Base-by-base conservation (phyloP, 768 basidiomycete genomes). In the Cystofilobasidium macerans region DNA sequence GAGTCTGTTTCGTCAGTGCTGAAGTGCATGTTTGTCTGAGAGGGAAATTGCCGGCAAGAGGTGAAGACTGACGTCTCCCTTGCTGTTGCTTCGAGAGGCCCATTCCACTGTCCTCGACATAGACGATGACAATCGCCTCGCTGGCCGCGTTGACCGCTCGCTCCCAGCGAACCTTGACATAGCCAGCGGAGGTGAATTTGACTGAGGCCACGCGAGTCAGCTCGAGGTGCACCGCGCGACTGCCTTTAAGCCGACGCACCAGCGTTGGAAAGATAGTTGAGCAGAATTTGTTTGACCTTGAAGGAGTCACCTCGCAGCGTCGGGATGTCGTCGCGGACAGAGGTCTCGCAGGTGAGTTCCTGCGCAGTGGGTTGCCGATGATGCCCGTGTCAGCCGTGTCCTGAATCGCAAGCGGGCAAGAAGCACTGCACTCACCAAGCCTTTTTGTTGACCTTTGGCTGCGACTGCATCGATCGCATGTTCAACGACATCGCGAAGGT, bases 221-320 rank as follows among this genome's bases (percentile, higher is more conserved):
- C 0, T 7, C 4, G 11, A n/a, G 22, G 36, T 22, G 30, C 26
- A 61, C 43, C 30, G 43, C 47, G 28, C 14, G 14, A 26, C 22
- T 8, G 42, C 32, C 1, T 32, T 20, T 40, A 3, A 59, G 57
- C 42, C 12, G 3, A 18, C 3, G 13, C 2, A 2, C 22, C 4
- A 35, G n/a, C 24, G 33, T 13, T 20, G 13, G 8, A 11, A 43
- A 4, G 42, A 12, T 38, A 5, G 42, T 16, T 12, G n/a, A 54
- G 51, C 6, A 64, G 53, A 12, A 45, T 12, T 56, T 64, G 63
- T 56, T 64, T 64, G 40, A 57, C 56, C 40, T 51, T 18, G 54
- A 57, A 64, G n/a, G 54, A 30, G 40, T 64, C 63, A 1, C 63
- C 63, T n/a, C 16, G 2, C 18, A 54, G 33, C 2, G 4, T 20